phyloP scores from a whole-genome alignment of 495 filamentous ascomycete species.

The Aeminium ludgeri region DNA sequence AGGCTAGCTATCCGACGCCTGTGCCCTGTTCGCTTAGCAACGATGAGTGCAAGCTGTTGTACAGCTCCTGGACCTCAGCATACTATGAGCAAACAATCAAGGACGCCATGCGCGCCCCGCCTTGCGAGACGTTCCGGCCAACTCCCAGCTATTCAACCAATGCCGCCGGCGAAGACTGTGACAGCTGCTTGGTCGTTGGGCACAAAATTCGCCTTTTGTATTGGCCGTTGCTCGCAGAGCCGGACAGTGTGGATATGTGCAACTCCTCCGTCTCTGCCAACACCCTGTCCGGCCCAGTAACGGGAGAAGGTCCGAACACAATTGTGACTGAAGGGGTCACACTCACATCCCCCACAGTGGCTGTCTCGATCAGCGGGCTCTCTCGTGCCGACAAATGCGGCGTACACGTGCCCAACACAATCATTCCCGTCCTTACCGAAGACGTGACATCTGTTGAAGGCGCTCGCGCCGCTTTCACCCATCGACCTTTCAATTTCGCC shows the following conservation, averaged over 20 bases:
- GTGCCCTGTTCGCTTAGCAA: no score
- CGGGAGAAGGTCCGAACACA: no score
- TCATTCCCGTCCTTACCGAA: background rate
- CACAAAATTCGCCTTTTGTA: background rate
- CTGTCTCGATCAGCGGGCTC: background rate
- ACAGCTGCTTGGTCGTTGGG: constrained; percentile 1
- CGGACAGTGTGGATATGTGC: background rate
- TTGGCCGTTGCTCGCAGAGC: background rate
- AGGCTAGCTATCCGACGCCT: no score
- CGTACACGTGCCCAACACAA: background rate
- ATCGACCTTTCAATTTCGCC: background rate
- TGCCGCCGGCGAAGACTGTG: background rate
- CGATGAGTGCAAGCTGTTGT: no score
- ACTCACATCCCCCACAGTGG: background rate
- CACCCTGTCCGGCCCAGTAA: background rate
- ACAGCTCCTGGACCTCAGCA: no score
- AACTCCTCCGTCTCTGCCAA: background rate
- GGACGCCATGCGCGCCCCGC: no score
- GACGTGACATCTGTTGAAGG: background rate
- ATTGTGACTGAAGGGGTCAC: background rate
- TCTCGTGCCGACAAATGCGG: background rate
- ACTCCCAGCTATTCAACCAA: no score
- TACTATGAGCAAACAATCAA: no score
- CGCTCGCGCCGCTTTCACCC: background rate
- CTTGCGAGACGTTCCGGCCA: no score